A percentile compares a stretch with the other conserved stretches of the same genome.
Evolutionary conservation across 2,329 filamentous ascomycete genomes (phyloP).

Genomic region (Achaetomium macrosporum): DNA sequence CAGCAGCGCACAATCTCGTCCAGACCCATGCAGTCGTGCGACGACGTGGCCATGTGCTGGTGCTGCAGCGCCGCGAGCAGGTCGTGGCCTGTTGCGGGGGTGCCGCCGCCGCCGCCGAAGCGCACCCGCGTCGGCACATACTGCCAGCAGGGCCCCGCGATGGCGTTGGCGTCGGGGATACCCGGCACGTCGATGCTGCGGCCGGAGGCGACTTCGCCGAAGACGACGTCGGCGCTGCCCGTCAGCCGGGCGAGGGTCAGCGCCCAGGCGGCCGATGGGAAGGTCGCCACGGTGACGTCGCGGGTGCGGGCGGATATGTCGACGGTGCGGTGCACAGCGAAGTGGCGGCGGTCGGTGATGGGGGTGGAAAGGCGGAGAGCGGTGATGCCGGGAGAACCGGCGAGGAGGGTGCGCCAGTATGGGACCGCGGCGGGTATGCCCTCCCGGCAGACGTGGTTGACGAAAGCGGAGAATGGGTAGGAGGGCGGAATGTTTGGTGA

Average conservation of each 20-base stretch:
- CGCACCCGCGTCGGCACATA: conserved; percentile 10
- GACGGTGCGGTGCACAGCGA: neutral
- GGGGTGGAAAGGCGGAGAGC: neutral
- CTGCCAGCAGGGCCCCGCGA: conserved; percentile 10
- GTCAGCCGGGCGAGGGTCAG: conserved; percentile 20
- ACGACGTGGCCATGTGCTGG: conserved; percentile 12
- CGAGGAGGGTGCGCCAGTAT: conserved; percentile 9
- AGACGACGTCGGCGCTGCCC: conserved; percentile 16
- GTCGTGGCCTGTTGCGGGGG: conserved; percentile 4
- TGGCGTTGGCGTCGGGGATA: neutral
- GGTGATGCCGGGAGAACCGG: neutral
- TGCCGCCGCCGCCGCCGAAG: conserved; percentile 6
- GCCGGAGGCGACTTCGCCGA: conserved; percentile 11
- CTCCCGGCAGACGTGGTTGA: neutral
- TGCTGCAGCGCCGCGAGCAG: conserved; percentile 21
- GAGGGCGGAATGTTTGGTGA: neutral
- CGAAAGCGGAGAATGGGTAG: conserved; percentile 1
- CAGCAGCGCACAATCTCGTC: conserved; percentile 46
- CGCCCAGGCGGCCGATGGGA: conserved; percentile 29
- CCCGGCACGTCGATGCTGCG: conserved; percentile 8
- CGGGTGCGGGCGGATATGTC: neutral
- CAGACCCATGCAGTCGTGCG: conserved; percentile 39
- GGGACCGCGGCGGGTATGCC: neutral
- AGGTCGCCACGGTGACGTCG: conserved; percentile 15
- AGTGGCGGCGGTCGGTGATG: neutral